Evolutionary conservation across 1,284 basidiomycete species (phyloP).

Genomic region (Pseudozyma thailandica): DNA sequence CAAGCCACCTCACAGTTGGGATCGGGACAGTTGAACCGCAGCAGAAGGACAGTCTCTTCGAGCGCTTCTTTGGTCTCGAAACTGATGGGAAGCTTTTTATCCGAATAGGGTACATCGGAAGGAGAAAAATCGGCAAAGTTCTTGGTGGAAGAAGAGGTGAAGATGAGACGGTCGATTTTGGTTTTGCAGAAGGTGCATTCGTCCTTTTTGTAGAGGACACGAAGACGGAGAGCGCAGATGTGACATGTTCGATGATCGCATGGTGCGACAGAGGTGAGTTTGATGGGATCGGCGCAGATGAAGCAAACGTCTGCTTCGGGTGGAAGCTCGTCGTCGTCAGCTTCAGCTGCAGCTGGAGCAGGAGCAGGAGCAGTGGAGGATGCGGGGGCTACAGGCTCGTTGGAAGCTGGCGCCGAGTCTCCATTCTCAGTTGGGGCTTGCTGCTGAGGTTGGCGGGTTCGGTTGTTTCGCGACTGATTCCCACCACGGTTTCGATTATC

Average conservation of each 20-base stretch:
- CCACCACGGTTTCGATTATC: not conserved
- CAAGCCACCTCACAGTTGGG: conserved; percentile 80
- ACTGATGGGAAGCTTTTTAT: conserved; percentile 75
- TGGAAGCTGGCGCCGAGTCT: not conserved
- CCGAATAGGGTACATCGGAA: conserved; percentile 55
- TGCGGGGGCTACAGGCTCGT: not conserved
- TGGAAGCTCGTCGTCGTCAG: conserved; percentile 69
- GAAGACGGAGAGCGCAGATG: conserved; percentile 87
- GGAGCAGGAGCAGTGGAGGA: not conserved
- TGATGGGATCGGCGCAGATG: conserved; percentile 95
- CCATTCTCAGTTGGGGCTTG: not conserved
- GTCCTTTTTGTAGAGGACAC: conserved; percentile 84
- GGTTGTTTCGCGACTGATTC: conserved; percentile 15
- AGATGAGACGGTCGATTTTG: conserved; percentile 81
- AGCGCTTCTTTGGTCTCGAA: conserved; percentile 95
- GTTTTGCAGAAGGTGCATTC: conserved; percentile 99
- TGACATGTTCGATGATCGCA: conserved; percentile 94
- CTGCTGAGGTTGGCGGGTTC: not conserved
- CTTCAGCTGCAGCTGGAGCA: not conserved
- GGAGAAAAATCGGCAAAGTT: conserved; percentile 54
- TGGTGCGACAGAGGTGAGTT: conserved; percentile 85
- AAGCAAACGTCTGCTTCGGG: conserved; percentile 76
- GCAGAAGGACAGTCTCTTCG: conserved; percentile 89
- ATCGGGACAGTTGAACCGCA: conserved; percentile 74
- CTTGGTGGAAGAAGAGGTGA: conserved; percentile 75